Base-by-base conservation (phyloP, 306 rosid genomes). In the Hylodesmum podocarpum region DNA sequence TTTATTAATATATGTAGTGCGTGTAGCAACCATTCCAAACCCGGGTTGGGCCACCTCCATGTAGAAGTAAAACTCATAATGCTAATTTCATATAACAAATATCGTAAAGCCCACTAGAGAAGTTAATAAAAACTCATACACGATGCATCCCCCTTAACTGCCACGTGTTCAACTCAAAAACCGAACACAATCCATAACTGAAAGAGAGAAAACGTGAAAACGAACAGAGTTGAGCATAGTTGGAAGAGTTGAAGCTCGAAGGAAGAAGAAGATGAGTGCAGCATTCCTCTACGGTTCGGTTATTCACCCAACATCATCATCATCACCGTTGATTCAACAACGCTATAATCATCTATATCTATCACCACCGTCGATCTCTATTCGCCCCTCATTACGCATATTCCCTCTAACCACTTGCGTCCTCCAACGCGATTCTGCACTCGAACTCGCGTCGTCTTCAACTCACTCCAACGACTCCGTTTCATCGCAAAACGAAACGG, bases 261-360 rank as follows among this genome's bases (percentile, higher is more conserved):
- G 67, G 4, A 65, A 65, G 14, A 46, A 29, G 31, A n/a, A 66
- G 6, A 72, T 89, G 97, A 89, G 73, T 3, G 18, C 34, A 5
- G 67, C 83, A 36, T 78, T 82, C 76, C 66, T 80, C 40, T 59
- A 70, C 61, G 58, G 80, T 80, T 80, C 84, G 19, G 61, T 84
- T 46, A 44, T 75, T 58, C 82, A 73, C 1, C 78, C 88, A 33
- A 3, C 37, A 33, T 33, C 82, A 0, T 40, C 78, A 27, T 2
- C 27, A 22, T 5, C 55, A 5, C 66, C 82, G 18, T 31, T 62
- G 25, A 4, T 63, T 73, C 82, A 57, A 54, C 76, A 84, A 4
- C 74, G 70, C 77, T 63, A 37, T 75, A 80, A 8, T 50, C 19
- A 2, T 77, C 6, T 11, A 4, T 40, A 55, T 62, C 76, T 55